These are phyloP conservation scores for Trichophyton verrucosum DNA, from an alignment of 2,329 filamentous ascomycete genomes.

Conservation along the genomic window DNA sequence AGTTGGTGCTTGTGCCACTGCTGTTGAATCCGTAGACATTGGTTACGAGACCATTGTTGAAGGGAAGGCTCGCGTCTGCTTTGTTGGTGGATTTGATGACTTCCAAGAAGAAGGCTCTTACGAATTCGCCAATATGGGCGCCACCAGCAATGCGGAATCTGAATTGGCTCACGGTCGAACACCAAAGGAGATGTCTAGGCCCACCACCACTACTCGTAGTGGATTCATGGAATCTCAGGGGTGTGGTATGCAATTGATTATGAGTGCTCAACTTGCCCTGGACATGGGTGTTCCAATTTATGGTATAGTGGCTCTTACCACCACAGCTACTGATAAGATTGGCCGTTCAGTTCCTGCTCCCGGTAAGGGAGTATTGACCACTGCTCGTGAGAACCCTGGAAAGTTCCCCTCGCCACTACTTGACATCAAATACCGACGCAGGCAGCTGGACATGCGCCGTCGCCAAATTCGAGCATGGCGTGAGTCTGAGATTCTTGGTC, in stretches of 20 bases:
- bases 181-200: conserved; percentile 93
- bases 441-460: conserved; percentile 87
- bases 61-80: conserved; percentile 92
- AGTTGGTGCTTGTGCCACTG: conserved; percentile 91
- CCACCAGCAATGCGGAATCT: conserved; percentile 93
- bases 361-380: conserved; percentile 91
- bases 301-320: conserved; percentile 82
- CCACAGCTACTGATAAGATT: conserved; percentile 97
- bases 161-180: conserved; percentile 93
- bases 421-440: conserved; percentile 92
- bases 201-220: conserved; percentile 89
- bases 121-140: conserved; percentile 99
- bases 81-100: conserved; percentile 98
- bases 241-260: conserved; percentile 95
- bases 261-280: conserved; percentile 88
- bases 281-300: conserved; percentile 99
- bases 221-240: conserved; percentile 99
- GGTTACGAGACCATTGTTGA: conserved; percentile 98
- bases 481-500: conserved; percentile 82
- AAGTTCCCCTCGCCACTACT: conserved; percentile 92
- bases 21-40: conserved; percentile 93
- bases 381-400: conserved; percentile 76
- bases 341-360: conserved; percentile 93
- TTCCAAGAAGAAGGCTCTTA: conserved; percentile 99
- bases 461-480: conserved; percentile 95